These are phyloP conservation scores for Hordeum marinum DNA, from an alignment of 176 grass and related monocot genomes.

Conservation along the genomic window DNA sequence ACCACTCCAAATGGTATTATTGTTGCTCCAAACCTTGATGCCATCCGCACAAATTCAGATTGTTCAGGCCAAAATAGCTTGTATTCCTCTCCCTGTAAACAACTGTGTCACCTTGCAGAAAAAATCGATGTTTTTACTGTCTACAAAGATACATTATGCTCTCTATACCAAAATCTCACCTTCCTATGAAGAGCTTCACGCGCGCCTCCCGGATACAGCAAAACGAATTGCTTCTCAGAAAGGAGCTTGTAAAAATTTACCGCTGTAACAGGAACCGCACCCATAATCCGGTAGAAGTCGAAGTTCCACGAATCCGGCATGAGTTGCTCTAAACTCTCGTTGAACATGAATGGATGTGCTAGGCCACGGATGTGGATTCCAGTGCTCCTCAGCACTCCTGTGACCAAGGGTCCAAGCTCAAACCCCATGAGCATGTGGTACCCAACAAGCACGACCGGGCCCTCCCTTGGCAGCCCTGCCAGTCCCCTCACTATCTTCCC, in stretches of 20 bases:
- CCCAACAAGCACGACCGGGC: constrained; percentile 69
- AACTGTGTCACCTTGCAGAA: background rate
- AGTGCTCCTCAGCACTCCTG: constrained; percentile 45
- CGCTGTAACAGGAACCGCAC: constrained; percentile 65
- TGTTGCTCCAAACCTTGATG: constrained; percentile 79
- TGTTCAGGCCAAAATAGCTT: constrained; percentile 85
- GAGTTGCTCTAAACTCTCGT: constrained; percentile 42
- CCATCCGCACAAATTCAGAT: constrained; percentile 94
- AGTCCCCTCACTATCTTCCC: constrained; percentile 67
- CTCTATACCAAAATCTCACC: constrained; percentile 29
- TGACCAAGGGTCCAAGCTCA: constrained; percentile 61
- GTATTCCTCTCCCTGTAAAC: constrained; percentile 86
- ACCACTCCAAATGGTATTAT: constrained; percentile 91
- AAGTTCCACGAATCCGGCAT: constrained; percentile 55
- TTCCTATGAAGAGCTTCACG: constrained; percentile 94
- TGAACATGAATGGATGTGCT: constrained; percentile 83
- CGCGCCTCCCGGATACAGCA: constrained; percentile 82
- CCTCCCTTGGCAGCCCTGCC: constrained; percentile 52
- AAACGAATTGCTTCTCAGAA: constrained; percentile 49
- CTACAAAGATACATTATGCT: background rate
- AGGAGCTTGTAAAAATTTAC: constrained; percentile 90
- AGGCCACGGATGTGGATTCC: constrained; percentile 71
- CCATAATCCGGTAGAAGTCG: constrained; percentile 59
- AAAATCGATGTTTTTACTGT: constrained; percentile 1
- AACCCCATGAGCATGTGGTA: constrained; percentile 94